Evolutionary conservation across 108 stramenopile genomes (phyloP).

Genomic region (Stephanodiscus triporus): DNA sequence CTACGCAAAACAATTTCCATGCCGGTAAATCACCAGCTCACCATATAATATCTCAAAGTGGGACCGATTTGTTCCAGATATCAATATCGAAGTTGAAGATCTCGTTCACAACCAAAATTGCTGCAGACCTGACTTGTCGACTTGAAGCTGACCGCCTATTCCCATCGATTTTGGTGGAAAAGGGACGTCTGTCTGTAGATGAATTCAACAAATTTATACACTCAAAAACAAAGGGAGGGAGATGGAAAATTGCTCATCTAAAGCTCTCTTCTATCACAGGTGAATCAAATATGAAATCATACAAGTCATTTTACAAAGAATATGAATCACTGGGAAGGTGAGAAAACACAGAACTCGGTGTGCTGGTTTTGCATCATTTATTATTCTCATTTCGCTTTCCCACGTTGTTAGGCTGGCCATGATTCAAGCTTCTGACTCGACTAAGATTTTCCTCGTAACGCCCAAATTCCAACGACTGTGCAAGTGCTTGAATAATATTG

Average conservation of each 20-base stretch:
- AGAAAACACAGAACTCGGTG: not conserved
- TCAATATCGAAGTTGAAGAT: constrained; percentile 36
- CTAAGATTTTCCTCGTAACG: constrained; percentile 73
- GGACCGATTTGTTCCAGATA: constrained; percentile 34
- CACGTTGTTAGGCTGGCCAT: constrained; percentile 55
- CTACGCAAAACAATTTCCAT: constrained; percentile 11
- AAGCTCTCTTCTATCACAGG: constrained; percentile 49
- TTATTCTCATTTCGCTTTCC: not conserved
- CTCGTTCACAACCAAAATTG: constrained; percentile 45
- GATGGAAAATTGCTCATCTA: constrained; percentile 52
- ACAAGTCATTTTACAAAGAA: constrained; percentile 67
- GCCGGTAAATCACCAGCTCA: constrained; percentile 1
- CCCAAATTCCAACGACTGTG: constrained; percentile 62
- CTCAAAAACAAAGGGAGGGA: constrained; percentile 58
- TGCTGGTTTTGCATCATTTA: not conserved
- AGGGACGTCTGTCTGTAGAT: constrained; percentile 57
- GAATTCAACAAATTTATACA: constrained; percentile 66
- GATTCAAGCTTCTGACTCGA: constrained; percentile 56
- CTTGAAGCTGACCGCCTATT: constrained; percentile 44
- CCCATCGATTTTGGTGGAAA: constrained; percentile 54
- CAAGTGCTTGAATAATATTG: constrained; percentile 33
- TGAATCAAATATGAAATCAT: constrained; percentile 46
- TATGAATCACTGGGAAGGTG: constrained; percentile 55
- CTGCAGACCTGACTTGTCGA: constrained; percentile 24
- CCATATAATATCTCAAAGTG: constrained; percentile 38